Evolutionary conservation across 2,329 filamentous ascomycete genomes (phyloP).

Genomic region (Hypoxylon sp.): DNA sequence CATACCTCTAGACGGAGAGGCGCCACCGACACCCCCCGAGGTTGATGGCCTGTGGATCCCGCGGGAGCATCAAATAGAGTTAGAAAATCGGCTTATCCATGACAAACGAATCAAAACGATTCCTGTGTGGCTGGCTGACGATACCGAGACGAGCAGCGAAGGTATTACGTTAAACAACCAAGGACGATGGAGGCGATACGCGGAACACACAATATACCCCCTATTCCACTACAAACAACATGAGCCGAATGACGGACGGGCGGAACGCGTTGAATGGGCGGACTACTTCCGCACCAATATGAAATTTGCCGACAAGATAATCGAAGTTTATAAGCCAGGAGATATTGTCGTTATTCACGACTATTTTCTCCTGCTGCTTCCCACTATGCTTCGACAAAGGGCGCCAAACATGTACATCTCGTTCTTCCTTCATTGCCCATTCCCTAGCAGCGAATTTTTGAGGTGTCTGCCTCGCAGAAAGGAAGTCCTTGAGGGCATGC

Average conservation of each 20-base stretch:
- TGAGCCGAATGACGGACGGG: slow-evolving; percentile 85
- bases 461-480: slow-evolving; percentile 89
- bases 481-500: slow-evolving; percentile 87
- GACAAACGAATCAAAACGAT: slow-evolving; percentile 82
- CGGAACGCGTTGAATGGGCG: slow-evolving; percentile 85
- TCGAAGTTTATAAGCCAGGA: slow-evolving; percentile 89
- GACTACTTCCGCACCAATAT: slow-evolving; percentile 96
- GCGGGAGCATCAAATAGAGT: slow-evolving; percentile 73
- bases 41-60: slow-evolving; percentile 78
- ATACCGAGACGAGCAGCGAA: slow-evolving; percentile 72
- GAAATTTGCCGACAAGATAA: slow-evolving; percentile 88
- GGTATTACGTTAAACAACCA: slow-evolving; percentile 85
- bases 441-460: slow-evolving; percentile 96
- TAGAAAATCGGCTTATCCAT: slow-evolving; percentile 80
- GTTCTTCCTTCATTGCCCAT: slow-evolving; percentile 94
- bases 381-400: slow-evolving; percentile 86
- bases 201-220: slow-evolving; percentile 91
- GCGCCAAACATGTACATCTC: slow-evolving; percentile 91
- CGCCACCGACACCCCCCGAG: slow-evolving; percentile 68
- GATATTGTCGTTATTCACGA: slow-evolving; percentile 95
- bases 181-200: slow-evolving; percentile 86
- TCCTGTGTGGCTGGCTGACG: slow-evolving; percentile 90
- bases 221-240: slow-evolving; percentile 97
- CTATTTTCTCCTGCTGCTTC: slow-evolving; percentile 91
- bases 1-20: slow-evolving; percentile 75